These are phyloP conservation scores for Hymenoscyphus infarciens DNA, from an alignment of 2,329 filamentous ascomycete genomes.

Conservation along the genomic window DNA sequence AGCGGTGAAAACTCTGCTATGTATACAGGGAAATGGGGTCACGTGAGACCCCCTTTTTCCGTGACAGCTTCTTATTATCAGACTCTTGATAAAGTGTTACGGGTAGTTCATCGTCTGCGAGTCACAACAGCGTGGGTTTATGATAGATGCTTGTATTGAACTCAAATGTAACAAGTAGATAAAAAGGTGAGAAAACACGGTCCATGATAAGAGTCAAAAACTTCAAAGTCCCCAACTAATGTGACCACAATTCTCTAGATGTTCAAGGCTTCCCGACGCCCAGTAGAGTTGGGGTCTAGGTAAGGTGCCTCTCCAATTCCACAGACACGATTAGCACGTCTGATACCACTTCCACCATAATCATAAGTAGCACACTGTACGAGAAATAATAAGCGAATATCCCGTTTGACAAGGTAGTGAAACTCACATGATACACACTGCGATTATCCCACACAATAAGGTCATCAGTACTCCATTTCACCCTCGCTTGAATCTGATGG, in stretches of 20 bases:
- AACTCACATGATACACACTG: background rate
- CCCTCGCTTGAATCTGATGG: constrained; percentile 3
- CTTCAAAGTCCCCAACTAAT: too few relatives aligned
- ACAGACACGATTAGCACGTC: background rate
- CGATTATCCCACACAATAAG: background rate
- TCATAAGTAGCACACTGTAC: constrained; percentile 2
- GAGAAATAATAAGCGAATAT: background rate
- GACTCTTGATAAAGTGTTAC: too few relatives aligned
- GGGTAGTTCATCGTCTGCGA: too few relatives aligned
- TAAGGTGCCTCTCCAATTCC: background rate
- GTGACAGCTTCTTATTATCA: too few relatives aligned
- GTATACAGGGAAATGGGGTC: too few relatives aligned
- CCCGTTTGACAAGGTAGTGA: background rate
- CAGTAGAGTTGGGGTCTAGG: background rate
- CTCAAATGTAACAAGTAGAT: too few relatives aligned
- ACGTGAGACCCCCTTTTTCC: too few relatives aligned
- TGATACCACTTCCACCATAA: background rate
- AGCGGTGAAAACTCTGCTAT: too few relatives aligned
- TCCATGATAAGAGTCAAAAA: too few relatives aligned
- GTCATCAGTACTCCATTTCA: background rate
- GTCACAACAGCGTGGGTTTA: too few relatives aligned
- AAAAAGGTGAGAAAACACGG: too few relatives aligned
- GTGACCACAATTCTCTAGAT: background rate
- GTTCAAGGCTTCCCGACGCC: background rate
- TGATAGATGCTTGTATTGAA: too few relatives aligned